These are phyloP conservation scores for Vanrija pseudolonga DNA, from an alignment of 1,284 basidiomycete genomes.

Conservation along the genomic window DNA sequence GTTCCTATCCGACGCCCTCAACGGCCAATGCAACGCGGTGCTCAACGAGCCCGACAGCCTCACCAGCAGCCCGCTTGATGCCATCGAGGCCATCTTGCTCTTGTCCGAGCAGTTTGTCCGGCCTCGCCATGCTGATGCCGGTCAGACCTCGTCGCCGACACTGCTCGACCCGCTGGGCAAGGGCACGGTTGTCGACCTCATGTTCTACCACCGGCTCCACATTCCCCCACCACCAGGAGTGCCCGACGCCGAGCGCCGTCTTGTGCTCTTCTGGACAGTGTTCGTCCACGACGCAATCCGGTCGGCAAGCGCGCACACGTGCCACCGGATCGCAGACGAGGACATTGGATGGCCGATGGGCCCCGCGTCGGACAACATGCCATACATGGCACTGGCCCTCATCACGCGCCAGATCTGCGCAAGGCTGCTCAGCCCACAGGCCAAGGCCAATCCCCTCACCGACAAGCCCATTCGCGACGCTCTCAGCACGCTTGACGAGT, in stretches of 20 bases:
- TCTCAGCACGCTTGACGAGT: neutral
- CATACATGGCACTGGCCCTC: neutral
- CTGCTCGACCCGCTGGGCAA: constrained; percentile 10
- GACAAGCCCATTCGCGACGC: neutral
- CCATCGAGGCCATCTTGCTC: constrained; percentile 4
- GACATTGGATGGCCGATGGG: constrained; percentile 8
- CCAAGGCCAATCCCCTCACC: neutral
- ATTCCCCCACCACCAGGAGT: neutral
- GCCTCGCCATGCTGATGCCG: neutral
- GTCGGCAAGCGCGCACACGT: constrained; percentile 3
- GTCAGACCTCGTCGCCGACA: neutral
- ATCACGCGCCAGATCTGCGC: constrained; percentile 1
- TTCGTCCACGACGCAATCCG: constrained; percentile 10
- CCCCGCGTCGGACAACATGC: neutral
- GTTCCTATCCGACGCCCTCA: neutral
- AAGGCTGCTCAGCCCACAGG: constrained; percentile 2
- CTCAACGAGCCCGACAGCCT: neutral
- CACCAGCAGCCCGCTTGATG: neutral
- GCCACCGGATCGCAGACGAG: constrained; percentile 7
- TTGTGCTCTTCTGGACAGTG: neutral
- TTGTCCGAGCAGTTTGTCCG: constrained; percentile 4
- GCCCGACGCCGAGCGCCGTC: constrained; percentile 1
- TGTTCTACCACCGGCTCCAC: constrained; percentile 4
- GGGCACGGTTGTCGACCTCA: constrained; percentile 6
- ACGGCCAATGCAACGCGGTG: constrained; percentile 1